Base-by-base conservation (phyloP, 768 basidiomycete genomes). In the Tulasnella sp. region DNA sequence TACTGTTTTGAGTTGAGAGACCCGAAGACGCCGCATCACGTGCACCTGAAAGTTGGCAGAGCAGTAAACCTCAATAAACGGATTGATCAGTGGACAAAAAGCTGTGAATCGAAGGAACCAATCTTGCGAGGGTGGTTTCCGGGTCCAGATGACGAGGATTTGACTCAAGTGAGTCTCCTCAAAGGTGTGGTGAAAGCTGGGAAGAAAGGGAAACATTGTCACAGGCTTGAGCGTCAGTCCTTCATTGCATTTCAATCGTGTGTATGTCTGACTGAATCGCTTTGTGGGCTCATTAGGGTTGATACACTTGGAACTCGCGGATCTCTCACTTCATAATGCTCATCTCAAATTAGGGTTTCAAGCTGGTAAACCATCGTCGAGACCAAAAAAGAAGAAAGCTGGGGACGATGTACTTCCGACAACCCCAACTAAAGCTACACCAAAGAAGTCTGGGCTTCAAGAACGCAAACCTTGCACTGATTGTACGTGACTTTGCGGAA, bases 1-100 rank as follows among this genome's bases (percentile, higher is more conserved):
- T 90, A 90, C 57, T 75, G 77, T 0, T 89, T 81, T 61, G 81
- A 88, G 63, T 81, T 89, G 51, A 72, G 77, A 62, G 81, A 83
- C 83, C 61, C 39, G 47, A 31, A 29, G 40, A 28, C 41, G 19
- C 24, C 19, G 40, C 39, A 51, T n/a, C 24, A 42, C 42, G 39
- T 51, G 5, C 37, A 51, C 41, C 39, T 51, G 20, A 51, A 51
- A 34, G 45, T 47, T 22, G 88, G 87, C 13, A 75, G 86, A 29
- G 72, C 87, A 1, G 73, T 75, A 31, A 86, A 86, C 61, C 71
- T 87, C 20, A 73, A 70, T 27, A 80, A 79, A 58, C 71, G 87
- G 27, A 70, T 87, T 40, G 77, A 81, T 60, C 73, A 90, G 58
- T 89, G 87, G 87, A 71, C 71, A 19, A 87, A 81, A 58, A 83